Evolutionary conservation across 2,329 filamentous ascomycete species (phyloP), one percentile per base, ranked within the genome.

Genomic region (Knufia fluminis): DNA sequence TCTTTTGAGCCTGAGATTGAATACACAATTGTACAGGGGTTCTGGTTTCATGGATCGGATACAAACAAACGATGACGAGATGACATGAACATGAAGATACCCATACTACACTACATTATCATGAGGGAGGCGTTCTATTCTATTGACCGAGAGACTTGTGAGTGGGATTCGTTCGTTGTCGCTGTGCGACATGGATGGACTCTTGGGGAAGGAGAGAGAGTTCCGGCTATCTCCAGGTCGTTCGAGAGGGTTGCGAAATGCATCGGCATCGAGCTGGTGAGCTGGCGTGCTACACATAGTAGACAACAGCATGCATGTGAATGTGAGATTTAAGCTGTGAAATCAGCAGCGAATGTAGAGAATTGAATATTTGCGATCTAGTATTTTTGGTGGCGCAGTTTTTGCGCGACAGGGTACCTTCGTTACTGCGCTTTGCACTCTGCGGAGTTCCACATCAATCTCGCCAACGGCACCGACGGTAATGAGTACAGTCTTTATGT

Each of bases 41-140:
- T 17, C n/a, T 12, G 38, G 38, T 41, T 45, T 45, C 26, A 45
- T 33, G 42, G 42, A 32, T 20, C 42, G 28, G 28, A 14, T 20
- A 28, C 17, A 22, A 31, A n/a, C n/a, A 19, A 38, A n/a, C 7
- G 17, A 20, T 22, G 42, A 33, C 23, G 24, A 32, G 19, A 28
- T 45, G 22, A 32, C 28, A 45, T 45, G 42, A 45, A 36, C 24
- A 45, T 45, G 42, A 33, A 31, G 42, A 45, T 45, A 45, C 42
- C 42, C 42, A 45, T 19, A n/a, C 24, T 33, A 33, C 40, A 26
- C 26, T 42, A 26, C 40, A 20, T 40, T 45, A 7, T n/a, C 42
- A 19, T 32, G 24, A 33, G 42, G 26, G 33, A 10, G 42, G 42
- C 24, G 42, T 45, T 45, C 16, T 36, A 16, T 12, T 28, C 26